A percentile compares a stretch with the other conserved stretches of the same genome.
phyloP scores from a whole-genome alignment of 768 basidiomycete genomes.

The Calocera viscosa region DNA sequence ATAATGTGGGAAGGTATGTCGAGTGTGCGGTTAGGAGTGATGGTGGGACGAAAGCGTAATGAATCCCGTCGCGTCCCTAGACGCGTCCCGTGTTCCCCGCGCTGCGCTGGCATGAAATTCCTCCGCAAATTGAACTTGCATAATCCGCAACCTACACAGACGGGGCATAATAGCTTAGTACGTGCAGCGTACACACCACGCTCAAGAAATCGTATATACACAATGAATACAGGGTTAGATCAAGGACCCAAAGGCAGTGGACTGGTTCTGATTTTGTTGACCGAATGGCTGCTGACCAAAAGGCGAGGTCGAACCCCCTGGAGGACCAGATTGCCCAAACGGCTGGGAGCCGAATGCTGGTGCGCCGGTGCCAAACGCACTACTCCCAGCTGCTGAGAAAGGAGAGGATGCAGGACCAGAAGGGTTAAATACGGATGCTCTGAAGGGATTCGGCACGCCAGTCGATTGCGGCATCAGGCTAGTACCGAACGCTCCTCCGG shows the following conservation, averaged over 20 bases:
- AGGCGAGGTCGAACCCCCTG: neutral
- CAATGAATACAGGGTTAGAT: neutral
- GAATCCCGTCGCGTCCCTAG: conserved; percentile 6
- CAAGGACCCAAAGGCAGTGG: neutral
- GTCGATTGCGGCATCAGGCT: conserved; percentile 34
- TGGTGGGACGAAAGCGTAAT: neutral
- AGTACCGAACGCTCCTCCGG: conserved; percentile 17
- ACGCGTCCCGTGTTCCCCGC: neutral
- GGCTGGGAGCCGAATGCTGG: conserved; percentile 9
- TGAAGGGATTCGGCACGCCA: conserved; percentile 34
- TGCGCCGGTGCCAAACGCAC: neutral
- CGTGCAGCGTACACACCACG: neutral
- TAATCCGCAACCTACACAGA: neutral
- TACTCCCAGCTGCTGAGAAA: neutral
- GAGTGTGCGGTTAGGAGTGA: conserved; percentile 23
- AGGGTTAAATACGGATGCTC: conserved; percentile 27
- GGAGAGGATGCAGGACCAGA: conserved; percentile 7
- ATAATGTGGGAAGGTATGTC: conserved; percentile 17
- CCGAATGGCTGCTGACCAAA: conserved; percentile 1
- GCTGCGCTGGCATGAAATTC: neutral
- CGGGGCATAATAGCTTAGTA: neutral
- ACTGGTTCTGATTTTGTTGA: conserved; percentile 3
- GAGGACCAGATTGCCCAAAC: neutral
- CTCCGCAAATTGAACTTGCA: conserved; percentile 4
- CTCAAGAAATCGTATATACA: conserved; percentile 6